phyloP scores from a whole-genome alignment of 2,329 filamentous ascomycete species.

The Thielaviopsis punctulata region DNA sequence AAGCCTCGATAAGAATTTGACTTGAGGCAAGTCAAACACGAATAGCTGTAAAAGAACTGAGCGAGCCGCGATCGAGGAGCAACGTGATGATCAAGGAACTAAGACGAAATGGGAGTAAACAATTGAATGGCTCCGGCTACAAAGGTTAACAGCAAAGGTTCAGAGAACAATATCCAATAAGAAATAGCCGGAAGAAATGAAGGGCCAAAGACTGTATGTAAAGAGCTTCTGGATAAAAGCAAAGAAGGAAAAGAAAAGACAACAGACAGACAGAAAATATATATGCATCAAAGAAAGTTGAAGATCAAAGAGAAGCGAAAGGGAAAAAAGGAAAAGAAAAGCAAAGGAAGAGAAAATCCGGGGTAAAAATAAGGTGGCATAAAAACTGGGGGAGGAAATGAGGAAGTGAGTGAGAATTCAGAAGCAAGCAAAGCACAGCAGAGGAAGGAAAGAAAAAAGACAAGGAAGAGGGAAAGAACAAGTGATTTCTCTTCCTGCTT shows the following conservation, averaged over 20 bases:
- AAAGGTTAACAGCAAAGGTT: not conserved
- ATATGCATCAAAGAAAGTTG: too few relatives aligned
- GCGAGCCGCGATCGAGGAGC: not conserved
- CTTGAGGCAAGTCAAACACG: not conserved
- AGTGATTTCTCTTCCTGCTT: too few relatives aligned
- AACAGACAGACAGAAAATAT: not conserved
- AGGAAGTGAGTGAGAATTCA: too few relatives aligned
- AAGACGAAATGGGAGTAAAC: not conserved
- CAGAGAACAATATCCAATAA: not conserved
- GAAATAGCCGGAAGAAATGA: not conserved
- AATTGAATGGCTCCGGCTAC: not conserved
- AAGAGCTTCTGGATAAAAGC: not conserved
- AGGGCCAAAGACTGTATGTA: not conserved
- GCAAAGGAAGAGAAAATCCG: not conserved
- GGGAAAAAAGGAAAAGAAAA: not conserved
- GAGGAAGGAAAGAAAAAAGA: not conserved
- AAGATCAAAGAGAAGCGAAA: not conserved
- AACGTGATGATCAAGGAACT: not conserved
- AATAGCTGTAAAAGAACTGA: not conserved
- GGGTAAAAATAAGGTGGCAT: not conserved
- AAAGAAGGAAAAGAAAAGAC: not conserved
- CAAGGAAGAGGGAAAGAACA: not conserved
- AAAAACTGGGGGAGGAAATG: not conserved
- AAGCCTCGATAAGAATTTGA: not conserved
- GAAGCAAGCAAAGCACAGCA: too few relatives aligned